Base-by-base conservation (phyloP, 345 rosid species). In the Erodium maritimum region DNA sequence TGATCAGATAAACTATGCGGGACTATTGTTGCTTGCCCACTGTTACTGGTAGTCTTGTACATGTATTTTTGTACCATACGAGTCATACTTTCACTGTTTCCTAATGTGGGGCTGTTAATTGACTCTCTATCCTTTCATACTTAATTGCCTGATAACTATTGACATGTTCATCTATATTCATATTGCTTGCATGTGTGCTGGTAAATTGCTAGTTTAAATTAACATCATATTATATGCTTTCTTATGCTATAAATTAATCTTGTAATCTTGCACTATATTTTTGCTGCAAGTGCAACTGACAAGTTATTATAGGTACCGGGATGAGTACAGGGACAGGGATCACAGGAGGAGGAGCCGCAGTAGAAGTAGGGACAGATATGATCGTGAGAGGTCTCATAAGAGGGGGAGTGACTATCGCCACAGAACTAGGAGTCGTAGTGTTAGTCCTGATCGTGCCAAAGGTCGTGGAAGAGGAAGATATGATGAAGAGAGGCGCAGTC, bases 351-450 rank as follows among this genome's bases (percentile, higher is more conserved):
- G 72, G 62, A 81, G 82, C 46, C 72, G 77, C 51, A 81, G 86
- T 71, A 71, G 81, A 57, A 81, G 86, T 18, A 12, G 57, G 59
- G 87, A 79, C 60, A 70, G 72, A 63, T 23, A 70, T 54, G 82
- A 73, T 48, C 82, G 77, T 58, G 85, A 75, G 52, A 75, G 65
- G 55, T 65, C 66, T 56, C 80, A 73, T 50, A 68, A 66, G 22
- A 65, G 62, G 66, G 80, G 76, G 61, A 76, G 63, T 57, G 82
- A 74, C 18, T 37, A 67, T 61, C 78, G 65, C 45, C 65, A 58
- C 22, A 71, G 64, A 23, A 79, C 80, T 68, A 61, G 76, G 66
- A 79, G 83, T 57, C 77, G 71, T 45, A 82, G 87, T 62, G 72
- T 74, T 4, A 79, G 82, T 73, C 87, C 83, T 55, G 77, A 77